Conservation (phyloP, 257 asterid species). For the Linaria vulgaris region DNA sequence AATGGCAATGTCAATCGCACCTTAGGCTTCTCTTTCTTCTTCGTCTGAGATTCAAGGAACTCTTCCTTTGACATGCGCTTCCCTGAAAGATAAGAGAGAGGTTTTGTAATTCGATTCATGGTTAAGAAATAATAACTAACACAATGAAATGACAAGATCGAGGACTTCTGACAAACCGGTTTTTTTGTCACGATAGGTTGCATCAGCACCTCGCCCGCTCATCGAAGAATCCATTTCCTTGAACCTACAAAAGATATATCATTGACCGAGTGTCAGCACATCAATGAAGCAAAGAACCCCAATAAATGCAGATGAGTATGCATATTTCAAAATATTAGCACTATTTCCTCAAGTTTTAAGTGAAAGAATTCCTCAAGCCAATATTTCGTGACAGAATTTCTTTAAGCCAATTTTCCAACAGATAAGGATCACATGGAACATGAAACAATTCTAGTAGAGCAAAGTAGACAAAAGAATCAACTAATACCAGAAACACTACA, state of each 20-base stretch:
- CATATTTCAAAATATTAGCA: slow-evolving; percentile 11
- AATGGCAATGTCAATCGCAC: slow-evolving; percentile 29
- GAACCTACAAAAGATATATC: slow-evolving; percentile 47
- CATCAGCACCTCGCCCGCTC: slow-evolving; percentile 80
- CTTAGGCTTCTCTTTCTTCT: slow-evolving; percentile 88
- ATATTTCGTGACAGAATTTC: too few species aligned
- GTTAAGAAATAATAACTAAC: slow-evolving; percentile 13
- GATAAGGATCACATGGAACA: slow-evolving; percentile 9
- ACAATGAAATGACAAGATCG: background rate
- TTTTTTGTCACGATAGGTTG: slow-evolving; percentile 70
- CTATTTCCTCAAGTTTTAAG: too few species aligned
- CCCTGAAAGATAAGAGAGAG: slow-evolving; percentile 46
- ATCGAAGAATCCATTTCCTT: slow-evolving; percentile 70
- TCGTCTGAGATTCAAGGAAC: slow-evolving; percentile 45
- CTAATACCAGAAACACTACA: background rate
- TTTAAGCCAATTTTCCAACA: too few species aligned
- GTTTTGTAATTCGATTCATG: background rate
- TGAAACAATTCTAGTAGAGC: background rate
- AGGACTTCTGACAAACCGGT: slow-evolving; percentile 52
- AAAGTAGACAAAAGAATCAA: background rate
- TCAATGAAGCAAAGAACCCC: slow-evolving; percentile 17
- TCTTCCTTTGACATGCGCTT: slow-evolving; percentile 82
- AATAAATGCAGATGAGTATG: background rate
- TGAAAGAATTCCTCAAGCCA: background rate
- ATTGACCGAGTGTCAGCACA: slow-evolving; percentile 14